Base-by-base conservation (phyloP, 345 rosid species). In the Eucalyptus regnans region DNA sequence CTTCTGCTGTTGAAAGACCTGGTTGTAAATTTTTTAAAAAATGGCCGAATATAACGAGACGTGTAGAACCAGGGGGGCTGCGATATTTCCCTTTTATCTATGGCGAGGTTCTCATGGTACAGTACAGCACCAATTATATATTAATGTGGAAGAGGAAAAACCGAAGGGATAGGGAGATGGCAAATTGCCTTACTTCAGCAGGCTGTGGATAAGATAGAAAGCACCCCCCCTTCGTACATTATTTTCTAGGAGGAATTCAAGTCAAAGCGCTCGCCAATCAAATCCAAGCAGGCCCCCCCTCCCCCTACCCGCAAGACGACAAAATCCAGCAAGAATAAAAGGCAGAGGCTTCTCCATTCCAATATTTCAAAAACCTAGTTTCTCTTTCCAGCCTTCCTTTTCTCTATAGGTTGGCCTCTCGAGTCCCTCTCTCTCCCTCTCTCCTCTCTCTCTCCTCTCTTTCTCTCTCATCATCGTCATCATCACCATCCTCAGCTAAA, bases 281-380 rank as follows among this genome's bases (percentile, higher is more conserved):
- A 88, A 93, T n/a, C 90, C 92, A 90, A 83, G 86, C 91, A 94
- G 29, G 23, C 58, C 25, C 58, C 58, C 13, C 54, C 25, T 23
- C 7, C 10, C 25, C 58, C 44, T 10, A 9, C 52, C 85, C 92
- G 87, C 93, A 62, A 94, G 29, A 90, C 50, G 96, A 95, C 97
- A 94, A 91, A 89, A 86, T 33, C 12, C 90, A 84, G 88, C 94
- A 58, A 64, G 25, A 56, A 95, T 95, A 97, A 94, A 96, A 94
- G 89, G 89, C 91, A 23, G 22, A 27, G 91, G 92, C 90, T 88
- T 93, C 92, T 87, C 92, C 88, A 90, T 91, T 91, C 92, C 92
- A 94, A 97, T 96, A 95, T 95, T 97, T 95, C 96, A 96, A 95
- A 92, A 87, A 79, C 96, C 90, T 41, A 8, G 86, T 41, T 83